Conservation (phyloP, 257 asterid genomes). For the Nicotiana sylvestris region DNA sequence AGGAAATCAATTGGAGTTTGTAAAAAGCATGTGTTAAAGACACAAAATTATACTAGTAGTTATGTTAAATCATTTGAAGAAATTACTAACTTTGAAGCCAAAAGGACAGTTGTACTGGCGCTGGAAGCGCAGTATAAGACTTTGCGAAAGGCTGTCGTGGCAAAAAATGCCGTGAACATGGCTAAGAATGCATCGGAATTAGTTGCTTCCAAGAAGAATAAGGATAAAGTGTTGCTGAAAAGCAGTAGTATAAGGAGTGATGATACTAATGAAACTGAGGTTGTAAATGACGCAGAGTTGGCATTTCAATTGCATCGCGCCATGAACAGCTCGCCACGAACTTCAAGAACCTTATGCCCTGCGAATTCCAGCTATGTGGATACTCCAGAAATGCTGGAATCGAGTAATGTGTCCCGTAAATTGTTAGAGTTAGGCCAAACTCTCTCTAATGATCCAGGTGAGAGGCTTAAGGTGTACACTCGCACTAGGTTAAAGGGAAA, state of each 20-base stretch:
- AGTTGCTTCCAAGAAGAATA: constrained; percentile 23
- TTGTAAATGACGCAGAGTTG: constrained; percentile 40
- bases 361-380: constrained; percentile 22
- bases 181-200: constrained; percentile 21
- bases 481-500: constrained; percentile 20
- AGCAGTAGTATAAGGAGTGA: constrained; percentile 3
- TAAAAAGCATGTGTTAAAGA: constrained; percentile 22
- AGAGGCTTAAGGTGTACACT: constrained; percentile 22
- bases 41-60: constrained; percentile 14
- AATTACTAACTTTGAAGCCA: constrained; percentile 22
- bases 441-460: constrained; percentile 16
- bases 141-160: constrained; percentile 27
- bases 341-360: constrained; percentile 24
- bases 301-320: constrained; percentile 59
- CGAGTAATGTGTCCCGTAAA: constrained; percentile 29
- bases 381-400: constrained; percentile 21
- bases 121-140: constrained; percentile 28
- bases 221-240: constrained; percentile 11
- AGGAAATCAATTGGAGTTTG: constrained; percentile 37
- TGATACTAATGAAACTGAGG: constrained; percentile 24
- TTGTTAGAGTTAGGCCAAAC: constrained; percentile 25
- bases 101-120: constrained; percentile 32
- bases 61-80: constrained; percentile 21
- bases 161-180: constrained; percentile 24
- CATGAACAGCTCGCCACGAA: constrained; percentile 57